Base-by-base conservation (phyloP, 208 protist genomes). In the Porcisia hertigi region DNA sequence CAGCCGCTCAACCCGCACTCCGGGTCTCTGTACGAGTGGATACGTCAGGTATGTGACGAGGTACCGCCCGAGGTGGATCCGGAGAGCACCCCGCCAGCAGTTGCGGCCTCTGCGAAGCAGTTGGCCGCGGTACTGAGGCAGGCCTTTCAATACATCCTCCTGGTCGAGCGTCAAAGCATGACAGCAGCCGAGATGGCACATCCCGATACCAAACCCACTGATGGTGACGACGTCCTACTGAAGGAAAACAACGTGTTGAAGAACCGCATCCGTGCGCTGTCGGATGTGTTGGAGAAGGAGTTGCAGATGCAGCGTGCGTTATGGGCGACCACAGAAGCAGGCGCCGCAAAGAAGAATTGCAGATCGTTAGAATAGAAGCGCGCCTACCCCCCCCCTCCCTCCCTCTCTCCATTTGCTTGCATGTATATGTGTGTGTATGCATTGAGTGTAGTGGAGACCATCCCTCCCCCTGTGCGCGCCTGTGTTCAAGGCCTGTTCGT, bases 221-320 rank as follows among this genome's bases (percentile, higher is more conserved):
- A 36, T 9, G 23, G 25, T 1, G 72, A 82, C 34, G 63, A 49
- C 16, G 49, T 75, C 8, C 36, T 85, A 16, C n/a, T 75, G 41
- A 76, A 77, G 74, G 88, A 93, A 67, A 93, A 93, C 77, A 71
- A 70, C 0, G 18, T 77, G 3, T 57, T 94, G 36, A 91, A 90
- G 77, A 75, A 88, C 60, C 90, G 88, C 30, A 53, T 92, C 16
- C 82, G 77, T n/a, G 66, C 76, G 1, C 39, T 94, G 62, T 82
- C 86, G 60, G 88, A 90, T 9, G 36, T 94, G 75, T 63, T 92
- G 69, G 81, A 89, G 53, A 88, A 80, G 39, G 88, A 92, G 69
- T 36, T 71, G 57, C 41, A 71, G 58, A 85, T 77, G 73, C 88
- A 91, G 58, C 30, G 71, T 25, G 79, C 79, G 65, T 55, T 84